Base-by-base conservation (phyloP, 1,284 basidiomycete species). In the Cryptococcus neoformans region DNA sequence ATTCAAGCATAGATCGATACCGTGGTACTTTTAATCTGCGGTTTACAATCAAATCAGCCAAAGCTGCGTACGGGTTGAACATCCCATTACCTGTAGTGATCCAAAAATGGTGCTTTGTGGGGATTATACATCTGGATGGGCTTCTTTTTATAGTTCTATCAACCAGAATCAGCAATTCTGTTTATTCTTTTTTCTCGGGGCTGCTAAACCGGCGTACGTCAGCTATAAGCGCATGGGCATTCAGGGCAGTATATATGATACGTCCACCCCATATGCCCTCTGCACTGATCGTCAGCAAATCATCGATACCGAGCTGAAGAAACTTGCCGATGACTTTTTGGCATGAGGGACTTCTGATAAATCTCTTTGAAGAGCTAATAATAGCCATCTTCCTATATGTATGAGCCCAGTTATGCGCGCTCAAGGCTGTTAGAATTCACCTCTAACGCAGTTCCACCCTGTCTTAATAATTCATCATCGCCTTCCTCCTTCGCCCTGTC, bases 111-210 rank as follows among this genome's bases (percentile, higher is more conserved):
- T 0, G 93, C 92, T 70, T 86, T 91, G 70, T 91, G 87, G 1
- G 93, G 93, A 70, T 97, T 92, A 75, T 96, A 96, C 67, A 95
- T 89, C 75, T 93, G 90, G 40, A 96, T 85, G 1, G 93, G 92
- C 38, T 85, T 90, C 52, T 87, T 84, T 80, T 96, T 96, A 78
- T 96, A 97, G 41, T 89, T 93, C 89, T 95, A 69, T 28, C 28
- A 28, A 28, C 16, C 49, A 55, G 41, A 34, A 35, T 42, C 14
- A 47, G 54, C 50, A 60, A 59, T n/a, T 47, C 14, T 48, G 46
- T 8, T 28, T 48, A 17, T 48, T 35, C n/a, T n/a, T 21, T 16
- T 42, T 12, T 5, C 6, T 12, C 5, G 40, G 9, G n/a, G 3
- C 11, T 3, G 16, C 5, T 16, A 41, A 16, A 11, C 35, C 8